Evolutionary conservation across 1,139 yeast genomes (phyloP).

Genomic region (Blastobotrys proliferans): DNA sequence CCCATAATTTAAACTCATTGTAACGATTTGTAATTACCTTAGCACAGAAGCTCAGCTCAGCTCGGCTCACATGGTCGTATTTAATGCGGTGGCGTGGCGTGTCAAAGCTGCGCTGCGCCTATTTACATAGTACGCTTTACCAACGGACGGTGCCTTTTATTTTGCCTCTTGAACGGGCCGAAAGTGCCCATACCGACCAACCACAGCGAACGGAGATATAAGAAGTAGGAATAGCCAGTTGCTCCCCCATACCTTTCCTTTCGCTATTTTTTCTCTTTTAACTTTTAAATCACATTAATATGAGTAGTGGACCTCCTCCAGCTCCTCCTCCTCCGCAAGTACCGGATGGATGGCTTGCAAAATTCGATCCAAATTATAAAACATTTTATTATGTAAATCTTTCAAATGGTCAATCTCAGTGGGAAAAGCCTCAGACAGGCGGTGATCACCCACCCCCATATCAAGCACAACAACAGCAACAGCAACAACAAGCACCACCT

Average conservation of each 20-base stretch:
- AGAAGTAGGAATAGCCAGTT: too few relatives aligned
- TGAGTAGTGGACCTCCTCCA: constrained; percentile 7
- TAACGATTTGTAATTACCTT: too few relatives aligned
- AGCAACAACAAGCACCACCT: constrained; percentile 18
- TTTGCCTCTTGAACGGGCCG: too few relatives aligned
- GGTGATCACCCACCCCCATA: constrained; percentile 27
- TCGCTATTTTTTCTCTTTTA: neutral
- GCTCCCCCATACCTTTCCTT: neutral
- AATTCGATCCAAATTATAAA: constrained; percentile 74
- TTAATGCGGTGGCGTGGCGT: too few relatives aligned
- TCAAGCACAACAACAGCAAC: constrained; percentile 20
- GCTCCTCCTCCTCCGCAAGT: constrained; percentile 32
- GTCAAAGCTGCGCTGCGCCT: too few relatives aligned
- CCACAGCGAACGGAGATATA: too few relatives aligned
- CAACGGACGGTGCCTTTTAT: too few relatives aligned
- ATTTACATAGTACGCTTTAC: too few relatives aligned
- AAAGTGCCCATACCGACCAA: too few relatives aligned
- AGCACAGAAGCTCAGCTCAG: too few relatives aligned
- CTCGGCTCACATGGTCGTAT: too few relatives aligned
- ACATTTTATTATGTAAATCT: constrained; percentile 65
- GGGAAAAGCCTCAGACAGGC: constrained; percentile 67
- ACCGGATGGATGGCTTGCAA: constrained; percentile 71
- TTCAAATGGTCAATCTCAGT: constrained; percentile 72
- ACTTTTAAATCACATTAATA: neutral
- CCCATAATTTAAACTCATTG: too few relatives aligned